Conservation (phyloP, 2,329 filamentous ascomycete species). For the Didymella keratinophila region DNA sequence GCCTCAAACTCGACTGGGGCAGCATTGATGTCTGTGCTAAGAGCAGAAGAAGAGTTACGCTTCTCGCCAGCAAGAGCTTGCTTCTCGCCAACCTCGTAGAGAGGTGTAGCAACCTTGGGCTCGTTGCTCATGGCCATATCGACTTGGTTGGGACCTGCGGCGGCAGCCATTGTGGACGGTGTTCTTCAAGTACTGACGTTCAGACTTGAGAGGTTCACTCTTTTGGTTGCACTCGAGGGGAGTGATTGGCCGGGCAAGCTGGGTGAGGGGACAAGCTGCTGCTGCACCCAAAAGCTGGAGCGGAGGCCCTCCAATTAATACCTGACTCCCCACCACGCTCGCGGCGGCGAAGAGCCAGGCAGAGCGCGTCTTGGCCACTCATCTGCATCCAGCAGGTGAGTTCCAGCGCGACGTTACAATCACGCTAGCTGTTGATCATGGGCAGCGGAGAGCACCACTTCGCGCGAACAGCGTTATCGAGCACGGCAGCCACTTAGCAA, state of each 20-base stretch:
- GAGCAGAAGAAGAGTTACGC: slow-evolving; percentile 29
- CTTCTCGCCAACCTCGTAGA: slow-evolving; percentile 47
- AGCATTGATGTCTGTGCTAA: slow-evolving; percentile 29
- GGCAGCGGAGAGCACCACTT: slow-evolving; percentile 17
- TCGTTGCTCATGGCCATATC: slow-evolving; percentile 49
- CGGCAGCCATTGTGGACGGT: slow-evolving; percentile 40
- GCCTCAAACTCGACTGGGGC: slow-evolving; percentile 43
- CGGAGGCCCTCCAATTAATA: slow-evolving; percentile 29
- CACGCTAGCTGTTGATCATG: slow-evolving; percentile 30
- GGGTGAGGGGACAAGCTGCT: slow-evolving; percentile 24
- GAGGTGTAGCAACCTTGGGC: slow-evolving; percentile 42
- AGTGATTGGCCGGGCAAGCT: slow-evolving; percentile 24
- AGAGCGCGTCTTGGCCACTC: slow-evolving; percentile 29
- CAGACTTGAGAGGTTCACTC: slow-evolving; percentile 18
- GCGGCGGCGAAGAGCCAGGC: slow-evolving; percentile 22
- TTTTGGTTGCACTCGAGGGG: slow-evolving; percentile 6
- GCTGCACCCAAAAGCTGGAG: slow-evolving; percentile 19
- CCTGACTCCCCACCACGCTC: slow-evolving; percentile 13
- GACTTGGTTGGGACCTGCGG: slow-evolving; percentile 41
- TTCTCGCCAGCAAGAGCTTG: slow-evolving; percentile 39
- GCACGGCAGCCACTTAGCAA: slow-evolving; percentile 27
- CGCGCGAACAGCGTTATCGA: slow-evolving; percentile 33
- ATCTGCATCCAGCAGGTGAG: slow-evolving; percentile 45
- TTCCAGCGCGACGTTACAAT: slow-evolving; percentile 36
- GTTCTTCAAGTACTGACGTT: slow-evolving; percentile 24